Conservation (phyloP, 768 basidiomycete species). For the Tulasnella sp. region DNA sequence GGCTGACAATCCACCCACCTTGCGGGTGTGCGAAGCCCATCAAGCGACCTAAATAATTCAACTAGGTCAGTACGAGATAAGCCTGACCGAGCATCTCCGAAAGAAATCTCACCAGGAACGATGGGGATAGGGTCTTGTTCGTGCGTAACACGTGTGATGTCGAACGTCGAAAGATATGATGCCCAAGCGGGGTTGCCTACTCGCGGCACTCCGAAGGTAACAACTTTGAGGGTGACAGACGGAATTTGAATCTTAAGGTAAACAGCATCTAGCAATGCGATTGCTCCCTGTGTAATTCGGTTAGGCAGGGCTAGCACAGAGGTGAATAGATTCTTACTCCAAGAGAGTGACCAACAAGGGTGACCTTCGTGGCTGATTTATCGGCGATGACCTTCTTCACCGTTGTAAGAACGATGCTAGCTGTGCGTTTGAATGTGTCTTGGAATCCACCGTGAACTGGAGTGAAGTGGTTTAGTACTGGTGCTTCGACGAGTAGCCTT, state of each 20-base stretch:
- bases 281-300: neutral
- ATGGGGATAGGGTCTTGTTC: conserved; percentile 20
- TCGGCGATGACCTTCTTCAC: conserved; percentile 4
- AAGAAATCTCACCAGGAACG: conserved; percentile 13
- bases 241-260: conserved; percentile 12
- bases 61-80: neutral
- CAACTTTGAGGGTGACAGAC: conserved; percentile 2
- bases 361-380: neutral
- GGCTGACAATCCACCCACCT: neutral
- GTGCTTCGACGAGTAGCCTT: neutral
- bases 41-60: neutral
- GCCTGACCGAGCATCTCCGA: neutral
- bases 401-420: neutral
- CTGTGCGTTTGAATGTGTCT: neutral
- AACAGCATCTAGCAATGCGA: conserved; percentile 1
- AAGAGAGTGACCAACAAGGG: conserved; percentile 10
- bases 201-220: conserved; percentile 8
- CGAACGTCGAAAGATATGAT: conserved; percentile 31
- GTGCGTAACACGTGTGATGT: conserved; percentile 14
- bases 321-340: neutral
- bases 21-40: conserved; percentile 3
- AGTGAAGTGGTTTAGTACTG: neutral
- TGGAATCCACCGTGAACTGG: conserved; percentile 8
- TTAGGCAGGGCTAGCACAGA: neutral
- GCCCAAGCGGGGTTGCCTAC: conserved; percentile 33